Percentiles rank a stretch among this genome's conserved stretches.
phyloP scores from a whole-genome alignment of 2,329 filamentous ascomycete species.

The Rutstroemia sp. region DNA sequence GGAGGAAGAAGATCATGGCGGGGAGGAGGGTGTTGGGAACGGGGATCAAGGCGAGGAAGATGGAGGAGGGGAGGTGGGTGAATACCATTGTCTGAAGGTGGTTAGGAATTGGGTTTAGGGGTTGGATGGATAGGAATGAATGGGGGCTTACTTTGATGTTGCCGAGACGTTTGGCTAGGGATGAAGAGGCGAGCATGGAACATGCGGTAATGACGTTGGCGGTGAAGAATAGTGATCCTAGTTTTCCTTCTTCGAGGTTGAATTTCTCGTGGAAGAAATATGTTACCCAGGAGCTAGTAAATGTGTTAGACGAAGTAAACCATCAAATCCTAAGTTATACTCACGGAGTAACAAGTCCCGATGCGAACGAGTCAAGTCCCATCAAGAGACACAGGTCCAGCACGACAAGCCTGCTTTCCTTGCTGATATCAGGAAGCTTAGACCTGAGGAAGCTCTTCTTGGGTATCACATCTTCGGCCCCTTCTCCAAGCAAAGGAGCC shows the following conservation, averaged over 20 bases:
- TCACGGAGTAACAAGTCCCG: constrained; percentile 59
- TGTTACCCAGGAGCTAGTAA: constrained; percentile 46
- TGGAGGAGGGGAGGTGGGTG: constrained; percentile 61
- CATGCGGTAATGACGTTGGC: constrained; percentile 44
- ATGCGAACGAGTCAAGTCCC: constrained; percentile 61
- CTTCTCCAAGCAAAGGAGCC: constrained; percentile 23
- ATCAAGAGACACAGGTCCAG: constrained; percentile 60
- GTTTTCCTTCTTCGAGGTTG: constrained; percentile 38
- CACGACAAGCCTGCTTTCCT: constrained; percentile 46
- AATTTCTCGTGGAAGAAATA: constrained; percentile 47
- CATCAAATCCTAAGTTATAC: constrained; percentile 21
- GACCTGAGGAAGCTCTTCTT: constrained; percentile 20
- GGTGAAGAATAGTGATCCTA: constrained; percentile 49
- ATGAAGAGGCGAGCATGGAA: constrained; percentile 46
- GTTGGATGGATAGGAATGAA: constrained; percentile 20
- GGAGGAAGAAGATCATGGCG: constrained; percentile 52
- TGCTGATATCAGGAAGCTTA: constrained; percentile 51
- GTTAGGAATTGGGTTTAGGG: too few relatives aligned
- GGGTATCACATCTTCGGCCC: constrained; percentile 14
- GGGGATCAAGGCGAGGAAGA: constrained; percentile 58
- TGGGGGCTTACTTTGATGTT: constrained; percentile 50
- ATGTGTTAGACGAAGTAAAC: too few relatives aligned
- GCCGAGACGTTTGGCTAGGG: constrained; percentile 47
- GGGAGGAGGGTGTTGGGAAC: constrained; percentile 45
- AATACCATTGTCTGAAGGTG: constrained; percentile 60